Evolutionary conservation across 176 grass and related monocot genomes (phyloP), one percentile per base, ranked within the genome.

Genomic region (Sorghum bicolor): DNA sequence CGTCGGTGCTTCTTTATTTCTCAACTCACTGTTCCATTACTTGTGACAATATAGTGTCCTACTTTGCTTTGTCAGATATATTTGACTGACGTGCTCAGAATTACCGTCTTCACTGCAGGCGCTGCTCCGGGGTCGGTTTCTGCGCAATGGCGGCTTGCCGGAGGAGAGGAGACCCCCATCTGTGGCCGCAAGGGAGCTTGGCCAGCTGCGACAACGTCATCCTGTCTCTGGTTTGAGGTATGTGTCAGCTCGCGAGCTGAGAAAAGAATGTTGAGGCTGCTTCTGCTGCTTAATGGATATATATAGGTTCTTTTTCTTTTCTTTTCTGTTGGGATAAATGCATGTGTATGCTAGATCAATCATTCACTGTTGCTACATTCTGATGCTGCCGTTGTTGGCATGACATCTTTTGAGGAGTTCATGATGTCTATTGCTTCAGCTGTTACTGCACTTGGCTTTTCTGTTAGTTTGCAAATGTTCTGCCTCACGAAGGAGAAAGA

Each of bases 181-280:
- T 8, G 75, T 88, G 11, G 93, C 96, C 4, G 83, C 86, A 8
- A 88, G 91, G 69, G 96, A 99, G 86, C 82, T 99, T 9, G 96
- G 89, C 0, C 93, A 92, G 91, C 89, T 99, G 45, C 88, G 93
- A 67, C 93, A 89, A 57, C 85, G 91, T 0, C 91, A 91, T 66
- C 84, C 85, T 10, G 96, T 99, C 17, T 99, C 96, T 10, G 91
- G 91, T 87, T 84, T 99, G 64, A 92, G 96, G 96, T 98, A 9
- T 37, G 31, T 44, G 6, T 15, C 38, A 71, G 41, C 77, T 40
- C 11, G 11, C 10, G 2, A 28, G 29, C 69, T 47, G 41, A 30
- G 47, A 70, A 38, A 17, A 48, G 41, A 73, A 20, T 48, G 41
- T 47, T 73, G 70, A 74, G 26, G 3, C 26, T 73, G 43, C 33